Evolutionary conservation across 495 filamentous ascomycete species (phyloP).

Genomic region (Hypoxylon cercidicola): DNA sequence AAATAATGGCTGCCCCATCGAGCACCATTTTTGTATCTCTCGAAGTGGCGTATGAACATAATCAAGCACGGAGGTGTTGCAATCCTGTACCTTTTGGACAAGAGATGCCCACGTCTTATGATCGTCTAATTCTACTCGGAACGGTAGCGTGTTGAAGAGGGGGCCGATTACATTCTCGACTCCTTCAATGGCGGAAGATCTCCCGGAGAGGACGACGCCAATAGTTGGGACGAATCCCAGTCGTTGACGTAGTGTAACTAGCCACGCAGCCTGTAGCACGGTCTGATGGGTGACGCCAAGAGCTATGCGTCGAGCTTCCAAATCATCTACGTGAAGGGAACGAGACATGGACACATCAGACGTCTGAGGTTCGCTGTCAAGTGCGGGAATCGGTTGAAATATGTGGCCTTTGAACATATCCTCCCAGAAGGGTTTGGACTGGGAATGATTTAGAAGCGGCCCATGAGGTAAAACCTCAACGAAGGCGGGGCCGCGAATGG

Average conservation of each 20-base stretch:
- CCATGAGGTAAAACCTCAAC: constrained; percentile 64
- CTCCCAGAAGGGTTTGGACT: constrained; percentile 75
- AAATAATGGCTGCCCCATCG: constrained; percentile 70
- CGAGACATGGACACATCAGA: constrained; percentile 30
- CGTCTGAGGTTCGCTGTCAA: constrained; percentile 11
- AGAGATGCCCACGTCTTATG: constrained; percentile 63
- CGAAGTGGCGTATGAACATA: constrained; percentile 78
- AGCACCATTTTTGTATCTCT: constrained; percentile 77
- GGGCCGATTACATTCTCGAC: constrained; percentile 81
- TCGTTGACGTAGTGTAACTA: constrained; percentile 60
- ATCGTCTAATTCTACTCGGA: constrained; percentile 58
- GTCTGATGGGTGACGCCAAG: constrained; percentile 80
- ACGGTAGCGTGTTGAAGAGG: constrained; percentile 90
- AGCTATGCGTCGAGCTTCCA: constrained; percentile 59
- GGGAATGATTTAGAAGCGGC: constrained; percentile 63
- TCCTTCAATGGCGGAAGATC: constrained; percentile 70
- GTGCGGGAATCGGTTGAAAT: constrained; percentile 46
- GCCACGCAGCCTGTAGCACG: constrained; percentile 77
- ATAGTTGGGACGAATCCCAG: constrained; percentile 54
- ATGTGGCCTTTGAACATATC: constrained; percentile 59
- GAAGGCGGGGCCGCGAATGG: constrained; percentile 58
- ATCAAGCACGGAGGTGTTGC: constrained; percentile 66
- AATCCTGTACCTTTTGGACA: constrained; percentile 66
- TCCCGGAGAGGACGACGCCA: constrained; percentile 76
- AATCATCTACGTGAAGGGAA: constrained; percentile 41